Evolutionary conservation across 2,329 filamentous ascomycete genomes (phyloP), one percentile per base, ranked within the genome.

Genomic region (Penicillium sp.): DNA sequence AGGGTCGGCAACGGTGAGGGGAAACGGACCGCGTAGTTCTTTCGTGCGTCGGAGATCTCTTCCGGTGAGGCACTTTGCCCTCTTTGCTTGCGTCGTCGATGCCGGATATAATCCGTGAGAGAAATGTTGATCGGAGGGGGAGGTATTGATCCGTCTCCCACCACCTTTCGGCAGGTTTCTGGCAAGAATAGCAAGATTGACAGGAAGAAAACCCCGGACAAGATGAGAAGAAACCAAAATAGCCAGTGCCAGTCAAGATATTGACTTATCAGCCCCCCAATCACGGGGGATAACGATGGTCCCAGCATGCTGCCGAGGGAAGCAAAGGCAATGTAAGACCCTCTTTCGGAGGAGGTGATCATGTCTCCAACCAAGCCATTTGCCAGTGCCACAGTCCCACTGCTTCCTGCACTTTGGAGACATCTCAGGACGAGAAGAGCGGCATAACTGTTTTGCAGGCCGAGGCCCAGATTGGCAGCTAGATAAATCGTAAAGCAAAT

Each of bases 151-250:
- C 65, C 65, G 39, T 69, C 55, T 0, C 62, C 65, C 1, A 69
- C 66, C 6, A 69, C 57, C 4, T 63, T 67, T 2, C 70, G 59
- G 13, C 61, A 64, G 0, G 71, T 74, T 34, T 74, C 71, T 0
- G 81, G 83, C 6, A 83, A 70, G 15, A 76, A 72, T 2, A 84
- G 53, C 2, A 71, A 54, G 41, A 80, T 78, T 0, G 75, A 72
- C 2, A 83, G 46, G 23, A 84, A 65, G 59, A 76, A 80, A 0
- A 67, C 59, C 3, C 56, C 62, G 0, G 64, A 54, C 4, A 65
- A 66, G 27, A 86, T 82, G 28, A 77, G 69, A 28, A 83, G 73
- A 55, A 85, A 84, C 81, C 81, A 86, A 56, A 86, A 86, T 39
- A 84, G 79, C 38, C 53, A 55, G 11, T 54, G 69, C 82, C 83